These are phyloP conservation scores for Clavaria fumosa DNA, from an alignment of 768 basidiomycete species.

Conservation along the genomic window DNA sequence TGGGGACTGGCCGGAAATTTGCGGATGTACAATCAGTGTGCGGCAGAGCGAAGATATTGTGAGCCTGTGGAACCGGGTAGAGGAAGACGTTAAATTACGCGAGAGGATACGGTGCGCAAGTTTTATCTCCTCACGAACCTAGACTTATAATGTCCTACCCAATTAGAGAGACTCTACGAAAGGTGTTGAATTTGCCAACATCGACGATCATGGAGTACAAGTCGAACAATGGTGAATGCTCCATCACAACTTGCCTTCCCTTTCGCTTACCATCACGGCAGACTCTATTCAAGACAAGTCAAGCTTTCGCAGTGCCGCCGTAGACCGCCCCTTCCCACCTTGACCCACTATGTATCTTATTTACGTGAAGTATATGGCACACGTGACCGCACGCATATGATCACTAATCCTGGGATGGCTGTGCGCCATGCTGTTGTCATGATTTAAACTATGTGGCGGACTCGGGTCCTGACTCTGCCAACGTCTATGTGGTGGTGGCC, in stretches of 20 bases:
- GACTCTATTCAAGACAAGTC: slow-evolving; percentile 86
- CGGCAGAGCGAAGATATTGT: slow-evolving; percentile 89
- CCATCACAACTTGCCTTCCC: slow-evolving; percentile 3
- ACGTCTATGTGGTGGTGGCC: too few relatives aligned
- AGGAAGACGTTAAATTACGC: slow-evolving; percentile 57
- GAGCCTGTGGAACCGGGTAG: slow-evolving; percentile 81
- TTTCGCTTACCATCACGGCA: slow-evolving; percentile 16
- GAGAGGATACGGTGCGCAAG: slow-evolving; percentile 65
- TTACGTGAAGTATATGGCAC: not conserved
- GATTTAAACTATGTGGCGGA: too few relatives aligned
- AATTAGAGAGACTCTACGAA: slow-evolving; percentile 62
- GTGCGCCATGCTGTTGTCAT: too few relatives aligned
- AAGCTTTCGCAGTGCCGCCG: slow-evolving; percentile 58
- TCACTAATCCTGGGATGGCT: too few relatives aligned
- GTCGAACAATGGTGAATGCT: slow-evolving; percentile 62
- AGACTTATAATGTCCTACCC: slow-evolving; percentile 1
- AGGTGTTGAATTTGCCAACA: slow-evolving; percentile 58
- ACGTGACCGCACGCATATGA: not conserved
- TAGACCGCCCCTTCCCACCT: slow-evolving; percentile 37
- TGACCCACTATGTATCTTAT: slow-evolving; percentile 11
- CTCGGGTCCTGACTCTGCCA: too few relatives aligned
- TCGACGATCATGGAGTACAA: slow-evolving; percentile 89
- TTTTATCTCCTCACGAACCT: slow-evolving; percentile 3
- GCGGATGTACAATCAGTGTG: slow-evolving; percentile 90
- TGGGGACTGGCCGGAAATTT: slow-evolving; percentile 64